Base-by-base conservation (phyloP, 1,284 basidiomycete species). In the Calocybe gambosa region DNA sequence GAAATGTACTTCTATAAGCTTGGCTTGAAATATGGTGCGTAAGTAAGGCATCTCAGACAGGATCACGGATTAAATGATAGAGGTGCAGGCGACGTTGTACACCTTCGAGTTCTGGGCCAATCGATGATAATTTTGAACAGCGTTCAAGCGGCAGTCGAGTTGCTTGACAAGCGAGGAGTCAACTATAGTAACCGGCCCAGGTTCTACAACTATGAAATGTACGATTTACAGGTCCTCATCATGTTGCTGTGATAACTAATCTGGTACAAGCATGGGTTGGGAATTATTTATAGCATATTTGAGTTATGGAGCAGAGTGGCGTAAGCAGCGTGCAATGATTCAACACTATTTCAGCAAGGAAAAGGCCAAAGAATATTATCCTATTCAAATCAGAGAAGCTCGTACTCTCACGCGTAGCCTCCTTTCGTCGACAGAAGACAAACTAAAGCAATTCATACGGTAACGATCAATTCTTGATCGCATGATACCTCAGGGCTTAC, bases 161-260 rank as follows among this genome's bases (percentile, higher is more conserved):
- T 70, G 13, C 50, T 70, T 19, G 62, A 65, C 20, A 62, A 59
- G 37, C 52, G 62, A 29, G 57, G 62, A 18, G 39, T 56, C 19
- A 64, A 58, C 43, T 62, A 66, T 44, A 56, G 58, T 15, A 52
- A 56, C 20, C 18, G 59, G 19, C 58, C n/a, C n/a, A n/a, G n/a
- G n/a, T n/a, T n/a, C n/a, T n/a, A n/a, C n/a, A n/a, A n/a, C n/a
- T n/a, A n/a, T n/a, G n/a, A n/a, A n/a, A n/a, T n/a, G n/a, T n/a
- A n/a, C n/a, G n/a, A n/a, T n/a, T n/a, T n/a, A n/a, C n/a, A n/a
- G n/a, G n/a, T n/a, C n/a, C n/a, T n/a, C n/a, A n/a, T n/a, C n/a
- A n/a, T n/a, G n/a, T n/a, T n/a, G n/a, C n/a, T n/a, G n/a, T n/a
- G n/a, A n/a, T n/a, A n/a, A n/a, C n/a, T n/a, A n/a, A n/a, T n/a